Conservation (phyloP, 305 asterid genomes). For the Salvia sclarea region DNA sequence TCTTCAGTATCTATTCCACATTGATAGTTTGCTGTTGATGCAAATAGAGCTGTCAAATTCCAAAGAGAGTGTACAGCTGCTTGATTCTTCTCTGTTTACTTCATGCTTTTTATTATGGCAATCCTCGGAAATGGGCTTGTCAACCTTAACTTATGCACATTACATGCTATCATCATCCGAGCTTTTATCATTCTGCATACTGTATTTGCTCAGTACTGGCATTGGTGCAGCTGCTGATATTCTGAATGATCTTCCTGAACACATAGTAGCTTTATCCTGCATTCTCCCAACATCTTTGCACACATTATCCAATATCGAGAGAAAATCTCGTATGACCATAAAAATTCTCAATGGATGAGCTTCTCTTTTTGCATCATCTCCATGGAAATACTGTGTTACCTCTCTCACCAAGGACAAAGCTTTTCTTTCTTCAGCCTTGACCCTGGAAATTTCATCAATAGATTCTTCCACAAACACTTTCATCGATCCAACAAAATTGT, state of each 20-base stretch:
- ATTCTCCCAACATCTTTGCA: conserved; percentile 64
- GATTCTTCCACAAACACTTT: conserved; percentile 52
- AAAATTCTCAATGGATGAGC: conserved; percentile 60
- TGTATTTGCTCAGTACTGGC: conserved; percentile 52
- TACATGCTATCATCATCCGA: conserved; percentile 59
- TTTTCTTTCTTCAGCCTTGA: conserved; percentile 62
- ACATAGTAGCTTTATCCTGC: conserved; percentile 49
- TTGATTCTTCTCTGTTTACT: conserved; percentile 16
- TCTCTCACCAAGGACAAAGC: conserved; percentile 58
- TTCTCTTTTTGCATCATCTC: conserved; percentile 58
- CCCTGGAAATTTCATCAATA: conserved; percentile 50
- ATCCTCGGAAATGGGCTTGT: background rate
- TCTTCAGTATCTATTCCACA: conserved; percentile 4
- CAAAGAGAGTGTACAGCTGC: conserved; percentile 3
- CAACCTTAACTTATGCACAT: conserved; percentile 1
- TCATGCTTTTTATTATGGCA: conserved; percentile 16
- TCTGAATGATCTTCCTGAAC: conserved; percentile 60
- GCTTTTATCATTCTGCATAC: conserved; percentile 40
- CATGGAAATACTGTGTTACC: conserved; percentile 64
- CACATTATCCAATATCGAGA: conserved; percentile 54
- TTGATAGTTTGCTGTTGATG: background rate
- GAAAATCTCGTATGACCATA: conserved; percentile 59
- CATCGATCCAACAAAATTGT: conserved; percentile 55
- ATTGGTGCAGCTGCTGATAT: conserved; percentile 41
- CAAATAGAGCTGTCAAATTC: conserved; percentile 22